Evolutionary conservation across 352 stramenopile genomes (phyloP), one percentile per base, ranked within the genome.

Genomic region (Globisporangium spiculum): DNA sequence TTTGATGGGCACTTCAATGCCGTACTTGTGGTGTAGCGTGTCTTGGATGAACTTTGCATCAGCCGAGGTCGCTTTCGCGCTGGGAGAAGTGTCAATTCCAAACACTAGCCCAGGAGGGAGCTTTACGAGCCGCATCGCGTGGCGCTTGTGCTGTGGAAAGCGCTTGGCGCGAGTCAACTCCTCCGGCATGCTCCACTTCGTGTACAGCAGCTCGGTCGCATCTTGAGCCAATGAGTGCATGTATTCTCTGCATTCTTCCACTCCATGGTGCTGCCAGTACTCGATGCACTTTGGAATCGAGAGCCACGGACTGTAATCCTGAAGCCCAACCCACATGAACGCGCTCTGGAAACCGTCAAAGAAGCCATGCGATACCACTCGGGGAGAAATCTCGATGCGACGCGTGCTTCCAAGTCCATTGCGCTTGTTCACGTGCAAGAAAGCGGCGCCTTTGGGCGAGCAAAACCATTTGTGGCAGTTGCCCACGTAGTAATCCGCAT

Each of bases 401-500:
- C 54, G 53, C 18, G 63, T 74, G 53, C 60, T 44, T 2, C 71
- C 32, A 18, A 89, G 22, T 2, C 50, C 60, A 14, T 70, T 67
- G n/a, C 60, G 79, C 61, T 73, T 75, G 69, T 73, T 89, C 57
- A 88, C 86, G 34, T 97, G 92, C 50, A 98, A 67, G 68, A 98
- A 89, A 0, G 88, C 96, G 0, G 91, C 89, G 4, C 93, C 94
- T 50, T 91, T 85, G 4, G 93, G 84, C 18, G 92, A 91, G 30
- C 89, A 94, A 44, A 98, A 92, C 94, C 94, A 98, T 71, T 99
- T 98, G 80, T 99, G 96, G 72, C 89, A 97, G 77, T 98, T 98
- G 34, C 87, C 87, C 2, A 95, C 78, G 74, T 98, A 99, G 70
- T 97, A 97, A 72, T 98, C 93, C 26, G 95, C 87, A 16, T 70